Evolutionary conservation across 257 asterid species (phyloP).

Genomic region (Galeopsis tetrahit): DNA sequence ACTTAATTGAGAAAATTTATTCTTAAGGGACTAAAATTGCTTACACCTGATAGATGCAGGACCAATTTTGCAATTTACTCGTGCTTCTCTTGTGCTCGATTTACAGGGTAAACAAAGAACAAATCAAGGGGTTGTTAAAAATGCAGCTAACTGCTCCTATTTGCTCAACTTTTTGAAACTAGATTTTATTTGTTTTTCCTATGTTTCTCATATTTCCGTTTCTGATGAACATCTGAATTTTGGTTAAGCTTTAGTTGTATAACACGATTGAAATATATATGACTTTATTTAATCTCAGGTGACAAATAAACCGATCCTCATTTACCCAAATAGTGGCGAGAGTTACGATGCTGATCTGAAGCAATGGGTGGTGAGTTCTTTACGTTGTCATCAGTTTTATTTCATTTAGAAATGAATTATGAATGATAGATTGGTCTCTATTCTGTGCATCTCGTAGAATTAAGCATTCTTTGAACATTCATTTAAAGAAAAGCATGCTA

Average conservation of each 20-base stretch:
- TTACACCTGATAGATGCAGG: too few species aligned
- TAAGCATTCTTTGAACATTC: not conserved
- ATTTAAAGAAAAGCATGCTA: not conserved
- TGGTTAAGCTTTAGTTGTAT: conserved; percentile 18
- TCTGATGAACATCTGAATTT: conserved; percentile 4
- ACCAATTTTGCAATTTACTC: too few species aligned
- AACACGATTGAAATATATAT: not conserved
- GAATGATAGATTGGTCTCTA: not conserved
- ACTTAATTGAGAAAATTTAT: too few species aligned
- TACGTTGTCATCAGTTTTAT: not conserved
- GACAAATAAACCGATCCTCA: conserved; percentile 73
- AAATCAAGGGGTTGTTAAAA: not conserved
- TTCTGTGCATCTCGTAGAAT: not conserved
- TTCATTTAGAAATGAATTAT: not conserved
- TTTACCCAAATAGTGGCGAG: conserved; percentile 92
- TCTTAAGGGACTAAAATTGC: too few species aligned
- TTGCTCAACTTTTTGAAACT: not conserved
- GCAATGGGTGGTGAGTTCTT: conserved; percentile 81
- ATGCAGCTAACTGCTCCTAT: not conserved
- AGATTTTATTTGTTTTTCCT: conserved; percentile 7
- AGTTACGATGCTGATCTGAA: conserved; percentile 70
- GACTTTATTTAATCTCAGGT: conserved; percentile 48
- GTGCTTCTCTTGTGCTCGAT: not conserved
- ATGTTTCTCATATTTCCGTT: not conserved
- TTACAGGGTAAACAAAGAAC: not conserved